Percentiles rank a stretch among this genome's conserved stretches.
Evolutionary conservation across 805 yeast species (phyloP).

Genomic region (Candida khao-thaluensis): DNA sequence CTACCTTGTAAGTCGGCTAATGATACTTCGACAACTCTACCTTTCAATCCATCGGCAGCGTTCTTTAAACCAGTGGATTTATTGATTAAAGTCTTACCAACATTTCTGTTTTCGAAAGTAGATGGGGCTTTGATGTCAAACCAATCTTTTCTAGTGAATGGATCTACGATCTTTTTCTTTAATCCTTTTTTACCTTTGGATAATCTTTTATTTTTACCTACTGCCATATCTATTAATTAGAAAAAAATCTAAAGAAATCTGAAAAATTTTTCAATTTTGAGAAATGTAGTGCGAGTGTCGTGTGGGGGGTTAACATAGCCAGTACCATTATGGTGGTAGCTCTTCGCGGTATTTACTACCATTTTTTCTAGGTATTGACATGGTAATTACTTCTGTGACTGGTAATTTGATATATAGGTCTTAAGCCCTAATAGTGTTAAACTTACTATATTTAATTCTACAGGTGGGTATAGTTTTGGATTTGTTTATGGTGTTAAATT

Average conservation of each 20-base stretch:
- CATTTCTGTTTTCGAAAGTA: slow-evolving; percentile 97
- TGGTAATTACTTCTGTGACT: background rate
- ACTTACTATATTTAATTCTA: no score
- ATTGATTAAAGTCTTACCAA: slow-evolving; percentile 98
- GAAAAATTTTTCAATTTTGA: slow-evolving; percentile 20
- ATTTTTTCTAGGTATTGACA: no score
- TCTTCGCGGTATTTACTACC: slow-evolving; percentile 6
- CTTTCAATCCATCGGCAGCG: slow-evolving; percentile 97
- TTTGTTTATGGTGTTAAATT: no score
- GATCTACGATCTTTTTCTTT: slow-evolving; percentile 99
- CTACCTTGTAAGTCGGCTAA: slow-evolving; percentile 98
- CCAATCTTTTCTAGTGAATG: slow-evolving; percentile 99
- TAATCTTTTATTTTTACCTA: slow-evolving; percentile 64
- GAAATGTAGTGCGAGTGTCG: slow-evolving; percentile 9
- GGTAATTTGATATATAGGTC: slow-evolving; percentile 1
- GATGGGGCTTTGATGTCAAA: slow-evolving; percentile 98
- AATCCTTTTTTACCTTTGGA: slow-evolving; percentile 92
- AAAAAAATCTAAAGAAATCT: slow-evolving; percentile 10
- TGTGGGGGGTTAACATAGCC: background rate
- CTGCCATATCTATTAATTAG: slow-evolving; percentile 44
- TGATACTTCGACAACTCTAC: slow-evolving; percentile 94
- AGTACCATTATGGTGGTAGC: slow-evolving; percentile 9
- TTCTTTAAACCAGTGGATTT: slow-evolving; percentile 96
- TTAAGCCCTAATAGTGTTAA: slow-evolving; percentile 2
- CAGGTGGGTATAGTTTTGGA: no score